phyloP scores from a whole-genome alignment of 192 early-diverging fungal species.

The Umbelopsis ramanniana region DNA sequence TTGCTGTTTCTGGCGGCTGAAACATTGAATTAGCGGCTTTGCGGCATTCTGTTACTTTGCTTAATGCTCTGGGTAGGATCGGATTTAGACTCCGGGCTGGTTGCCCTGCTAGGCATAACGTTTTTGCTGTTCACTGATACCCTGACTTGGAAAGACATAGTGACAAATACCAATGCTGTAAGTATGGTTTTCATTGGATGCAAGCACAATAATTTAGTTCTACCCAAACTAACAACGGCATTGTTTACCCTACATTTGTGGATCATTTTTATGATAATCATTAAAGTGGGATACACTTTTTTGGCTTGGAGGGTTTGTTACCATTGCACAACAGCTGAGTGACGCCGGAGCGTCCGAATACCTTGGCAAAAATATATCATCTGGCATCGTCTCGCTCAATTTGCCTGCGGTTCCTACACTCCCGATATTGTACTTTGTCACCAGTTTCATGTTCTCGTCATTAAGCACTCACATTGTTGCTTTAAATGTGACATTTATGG shows the following conservation, averaged over 20 bases:
- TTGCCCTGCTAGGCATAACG: slow-evolving; percentile 67
- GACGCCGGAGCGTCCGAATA: slow-evolving; percentile 69
- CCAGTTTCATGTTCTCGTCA: slow-evolving; percentile 76
- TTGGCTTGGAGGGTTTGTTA: slow-evolving; percentile 81
- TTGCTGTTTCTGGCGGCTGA: too few species aligned
- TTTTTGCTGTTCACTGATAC: slow-evolving; percentile 60
- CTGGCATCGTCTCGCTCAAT: slow-evolving; percentile 34
- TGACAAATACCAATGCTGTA: slow-evolving; percentile 64
- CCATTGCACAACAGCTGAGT: slow-evolving; percentile 74
- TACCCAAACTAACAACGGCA: not conserved
- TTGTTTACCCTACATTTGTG: not conserved
- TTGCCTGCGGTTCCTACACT: slow-evolving; percentile 52
- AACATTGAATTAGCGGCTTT: slow-evolving; percentile 6
- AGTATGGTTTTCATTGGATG: slow-evolving; percentile 23
- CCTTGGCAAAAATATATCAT: slow-evolving; percentile 63
- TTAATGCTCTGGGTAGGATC: slow-evolving; percentile 68
- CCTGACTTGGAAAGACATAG: slow-evolving; percentile 69
- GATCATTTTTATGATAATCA: not conserved
- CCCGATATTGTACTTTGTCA: slow-evolving; percentile 65
- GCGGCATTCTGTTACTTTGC: slow-evolving; percentile 53
- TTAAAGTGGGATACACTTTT: slow-evolving; percentile 80
- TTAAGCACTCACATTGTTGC: slow-evolving; percentile 77
- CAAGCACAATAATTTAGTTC: not conserved
- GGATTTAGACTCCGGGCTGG: slow-evolving; percentile 66
- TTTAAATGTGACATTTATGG: slow-evolving; percentile 70